A percentile compares a stretch with the other conserved stretches of the same genome.
These are phyloP conservation scores for Lithohypha guttulata DNA, from an alignment of 2,329 filamentous ascomycete genomes.

Conservation along the genomic window DNA sequence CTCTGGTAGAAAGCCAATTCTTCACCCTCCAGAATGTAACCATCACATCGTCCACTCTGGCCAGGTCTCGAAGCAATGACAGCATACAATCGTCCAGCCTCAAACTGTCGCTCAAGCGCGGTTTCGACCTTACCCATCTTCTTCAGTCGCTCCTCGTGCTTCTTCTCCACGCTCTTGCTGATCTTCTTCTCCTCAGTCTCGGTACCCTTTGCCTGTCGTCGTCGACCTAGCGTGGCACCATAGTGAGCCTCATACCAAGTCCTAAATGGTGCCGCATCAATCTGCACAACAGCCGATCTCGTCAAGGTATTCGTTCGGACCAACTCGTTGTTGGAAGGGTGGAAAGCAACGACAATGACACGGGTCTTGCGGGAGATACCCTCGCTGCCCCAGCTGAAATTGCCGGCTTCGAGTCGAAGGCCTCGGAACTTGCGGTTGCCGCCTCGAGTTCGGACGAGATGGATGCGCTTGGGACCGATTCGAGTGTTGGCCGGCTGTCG, in stretches of 20 bases:
- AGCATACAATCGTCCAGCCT: constrained; percentile 94
- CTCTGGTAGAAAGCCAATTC: constrained; percentile 99
- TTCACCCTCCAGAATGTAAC: constrained; percentile 97
- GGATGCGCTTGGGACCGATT: constrained; percentile 94
- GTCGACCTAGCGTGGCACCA: constrained; percentile 77
- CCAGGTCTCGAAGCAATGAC: constrained; percentile 87
- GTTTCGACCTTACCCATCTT: constrained; percentile 83
- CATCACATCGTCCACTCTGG: constrained; percentile 92
- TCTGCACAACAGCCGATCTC: constrained; percentile 95
- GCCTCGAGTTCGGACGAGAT: constrained; percentile 92
- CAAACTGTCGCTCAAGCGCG: constrained; percentile 95
- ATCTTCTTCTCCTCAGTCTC: constrained; percentile 63
- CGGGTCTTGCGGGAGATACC: constrained; percentile 97
- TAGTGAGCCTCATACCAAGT: constrained; percentile 99
- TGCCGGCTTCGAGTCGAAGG: constrained; percentile 95
- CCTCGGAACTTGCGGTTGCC: constrained; percentile 99
- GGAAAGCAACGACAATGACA: constrained; percentile 96
- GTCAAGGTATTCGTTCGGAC: constrained; percentile 99
- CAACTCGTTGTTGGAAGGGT: constrained; percentile 99
- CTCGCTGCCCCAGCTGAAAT: constrained; percentile 99
- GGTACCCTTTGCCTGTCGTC: constrained; percentile 68
- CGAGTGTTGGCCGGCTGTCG: constrained; percentile 99
- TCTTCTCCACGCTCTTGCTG: constrained; percentile 90
- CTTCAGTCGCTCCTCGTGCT: constrained; percentile 81
- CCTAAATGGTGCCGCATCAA: constrained; percentile 97